Conservation (phyloP, 1,284 basidiomycete genomes). For the Pseudozyma sp. region DNA sequence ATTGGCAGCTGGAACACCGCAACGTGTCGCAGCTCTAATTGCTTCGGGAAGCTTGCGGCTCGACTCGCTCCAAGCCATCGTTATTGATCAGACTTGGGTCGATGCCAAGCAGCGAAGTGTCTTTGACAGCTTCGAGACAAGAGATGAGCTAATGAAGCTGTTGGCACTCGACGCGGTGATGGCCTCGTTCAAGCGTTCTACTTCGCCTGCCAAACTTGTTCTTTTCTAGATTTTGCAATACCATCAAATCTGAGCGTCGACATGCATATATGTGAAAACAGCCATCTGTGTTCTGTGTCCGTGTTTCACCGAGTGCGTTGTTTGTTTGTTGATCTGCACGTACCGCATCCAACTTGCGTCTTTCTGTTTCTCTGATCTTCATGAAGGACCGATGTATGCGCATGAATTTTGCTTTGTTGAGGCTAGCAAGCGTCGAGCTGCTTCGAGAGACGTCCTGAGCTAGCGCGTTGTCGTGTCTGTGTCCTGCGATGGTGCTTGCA, state of each 20-base stretch:
- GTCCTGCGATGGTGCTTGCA: too few species aligned
- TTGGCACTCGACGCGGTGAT: conserved; percentile 36
- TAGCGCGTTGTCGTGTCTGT: too few species aligned
- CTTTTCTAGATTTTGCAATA: conserved; percentile 27
- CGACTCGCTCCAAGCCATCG: conserved; percentile 45
- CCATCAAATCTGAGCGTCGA: neutral
- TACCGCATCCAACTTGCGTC: too few species aligned
- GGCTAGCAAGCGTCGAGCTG: too few species aligned
- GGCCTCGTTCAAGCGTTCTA: conserved; percentile 24
- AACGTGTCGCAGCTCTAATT: conserved; percentile 55
- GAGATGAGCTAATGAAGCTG: conserved; percentile 57
- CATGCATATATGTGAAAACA: neutral
- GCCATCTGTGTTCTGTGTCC: too few species aligned
- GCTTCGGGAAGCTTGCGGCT: conserved; percentile 47
- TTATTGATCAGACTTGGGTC: conserved; percentile 62
- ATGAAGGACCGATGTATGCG: too few species aligned
- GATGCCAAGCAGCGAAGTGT: conserved; percentile 61
- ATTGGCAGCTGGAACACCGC: conserved; percentile 62
- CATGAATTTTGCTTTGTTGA: too few species aligned
- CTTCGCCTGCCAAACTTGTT: conserved; percentile 29
- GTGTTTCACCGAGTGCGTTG: too few species aligned
- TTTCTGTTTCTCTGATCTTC: too few species aligned
- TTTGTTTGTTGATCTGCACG: too few species aligned
- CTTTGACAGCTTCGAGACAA: conserved; percentile 62
- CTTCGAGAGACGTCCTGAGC: too few species aligned